A percentile compares a stretch with the other conserved stretches of the same genome.
phyloP scores from a whole-genome alignment of 2,329 filamentous ascomycete genomes.

The Cytospora mali region DNA sequence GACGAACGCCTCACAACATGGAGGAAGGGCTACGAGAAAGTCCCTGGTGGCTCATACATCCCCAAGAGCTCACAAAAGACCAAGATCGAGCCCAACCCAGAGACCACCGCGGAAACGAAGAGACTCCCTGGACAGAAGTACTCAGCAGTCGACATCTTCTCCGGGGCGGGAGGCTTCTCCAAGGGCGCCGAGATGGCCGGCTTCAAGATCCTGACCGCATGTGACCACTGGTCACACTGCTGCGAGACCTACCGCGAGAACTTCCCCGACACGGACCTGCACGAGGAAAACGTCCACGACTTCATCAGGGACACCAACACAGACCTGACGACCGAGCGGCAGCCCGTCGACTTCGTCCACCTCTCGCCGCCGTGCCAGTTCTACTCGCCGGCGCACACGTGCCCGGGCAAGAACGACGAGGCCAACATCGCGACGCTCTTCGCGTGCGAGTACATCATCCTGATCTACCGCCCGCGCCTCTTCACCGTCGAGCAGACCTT shows the following conservation, averaged over 20 bases:
- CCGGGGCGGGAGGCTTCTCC: conserved; percentile 72
- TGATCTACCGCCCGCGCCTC: conserved; percentile 63
- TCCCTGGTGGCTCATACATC: conserved; percentile 44
- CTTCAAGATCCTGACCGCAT: conserved; percentile 59
- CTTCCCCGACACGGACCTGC: conserved; percentile 55
- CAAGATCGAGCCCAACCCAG: neutral
- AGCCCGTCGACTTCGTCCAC: conserved; percentile 68
- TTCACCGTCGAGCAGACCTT: conserved; percentile 80
- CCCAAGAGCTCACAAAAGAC: conserved; percentile 29
- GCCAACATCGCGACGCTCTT: conserved; percentile 65
- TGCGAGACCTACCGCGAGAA: conserved; percentile 61
- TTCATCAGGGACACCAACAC: conserved; percentile 45
- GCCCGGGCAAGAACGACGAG: conserved; percentile 60
- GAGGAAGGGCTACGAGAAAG: conserved; percentile 40
- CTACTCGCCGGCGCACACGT: conserved; percentile 73
- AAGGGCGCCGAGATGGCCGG: conserved; percentile 63
- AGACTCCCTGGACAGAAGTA: conserved; percentile 51
- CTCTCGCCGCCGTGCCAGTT: conserved; percentile 78
- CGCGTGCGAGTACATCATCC: conserved; percentile 57
- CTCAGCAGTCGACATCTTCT: conserved; percentile 72
- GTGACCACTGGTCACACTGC: conserved; percentile 64
- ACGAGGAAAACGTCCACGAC: conserved; percentile 49
- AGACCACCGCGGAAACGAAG: neutral
- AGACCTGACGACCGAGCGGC: conserved; percentile 33
- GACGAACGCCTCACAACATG: conserved; percentile 40